Percentiles rank a stretch among this genome's conserved stretches.
Conservation (phyloP, 2,329 filamentous ascomycete genomes). For the Fusarium sp. region DNA sequence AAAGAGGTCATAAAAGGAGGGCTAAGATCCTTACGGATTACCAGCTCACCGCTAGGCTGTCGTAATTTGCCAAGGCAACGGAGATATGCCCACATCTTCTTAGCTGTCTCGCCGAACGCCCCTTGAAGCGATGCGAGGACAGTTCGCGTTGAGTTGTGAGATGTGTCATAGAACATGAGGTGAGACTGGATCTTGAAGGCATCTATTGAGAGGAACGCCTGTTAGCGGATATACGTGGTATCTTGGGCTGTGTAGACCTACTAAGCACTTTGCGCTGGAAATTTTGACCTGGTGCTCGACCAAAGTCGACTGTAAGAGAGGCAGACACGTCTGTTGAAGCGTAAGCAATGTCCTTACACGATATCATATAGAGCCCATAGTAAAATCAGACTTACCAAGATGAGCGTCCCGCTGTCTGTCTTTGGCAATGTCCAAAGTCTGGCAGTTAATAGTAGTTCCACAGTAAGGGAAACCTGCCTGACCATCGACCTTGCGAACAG, state of each 20-base stretch:
- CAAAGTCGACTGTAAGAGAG: constrained; percentile 82
- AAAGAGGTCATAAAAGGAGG: accelerated
- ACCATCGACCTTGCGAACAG: constrained; percentile 59
- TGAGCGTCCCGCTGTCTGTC: constrained; percentile 66
- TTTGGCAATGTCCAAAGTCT: constrained; percentile 79
- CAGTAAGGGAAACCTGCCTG: constrained; percentile 83
- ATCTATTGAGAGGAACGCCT: constrained; percentile 48
- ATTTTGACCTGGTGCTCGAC: constrained; percentile 76
- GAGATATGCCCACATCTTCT: constrained; percentile 75
- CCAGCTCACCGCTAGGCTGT: constrained; percentile 67
- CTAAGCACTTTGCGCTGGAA: constrained; percentile 84
- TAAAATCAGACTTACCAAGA: constrained; percentile 55
- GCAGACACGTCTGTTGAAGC: constrained; percentile 62
- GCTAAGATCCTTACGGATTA: constrained; percentile 65
- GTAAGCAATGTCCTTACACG: not conserved
- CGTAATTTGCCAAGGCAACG: constrained; percentile 66
- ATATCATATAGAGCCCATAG: not conserved
- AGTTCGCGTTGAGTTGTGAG: constrained; percentile 76
- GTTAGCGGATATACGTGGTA: too few species aligned
- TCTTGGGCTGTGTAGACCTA: too few species aligned
- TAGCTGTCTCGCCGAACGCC: constrained; percentile 81
- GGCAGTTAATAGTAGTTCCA: constrained; percentile 79
- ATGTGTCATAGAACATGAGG: constrained; percentile 83
- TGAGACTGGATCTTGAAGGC: constrained; percentile 88
- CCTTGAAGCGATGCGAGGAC: constrained; percentile 80